These are phyloP conservation scores for Globisporangium sylvaticum DNA, from an alignment of 352 stramenopile genomes.

Conservation along the genomic window DNA sequence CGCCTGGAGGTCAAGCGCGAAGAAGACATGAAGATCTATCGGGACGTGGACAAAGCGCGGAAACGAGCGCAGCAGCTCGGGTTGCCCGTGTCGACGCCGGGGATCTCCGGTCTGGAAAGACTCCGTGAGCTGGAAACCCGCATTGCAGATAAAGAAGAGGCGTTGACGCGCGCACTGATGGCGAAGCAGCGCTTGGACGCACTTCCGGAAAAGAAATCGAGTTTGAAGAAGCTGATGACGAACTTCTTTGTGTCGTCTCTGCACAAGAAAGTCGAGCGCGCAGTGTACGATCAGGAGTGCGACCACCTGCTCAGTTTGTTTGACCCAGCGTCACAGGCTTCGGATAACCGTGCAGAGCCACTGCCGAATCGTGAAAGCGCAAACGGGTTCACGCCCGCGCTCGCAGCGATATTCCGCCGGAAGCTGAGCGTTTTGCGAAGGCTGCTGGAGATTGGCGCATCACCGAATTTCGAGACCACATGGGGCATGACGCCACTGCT, in stretches of 20 bases:
- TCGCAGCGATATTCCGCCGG: conserved; percentile 40
- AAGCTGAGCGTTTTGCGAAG: conserved; percentile 33
- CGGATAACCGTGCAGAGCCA: background rate
- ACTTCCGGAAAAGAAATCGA: conserved; percentile 29
- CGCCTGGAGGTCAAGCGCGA: conserved; percentile 28
- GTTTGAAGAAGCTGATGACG: conserved; percentile 28
- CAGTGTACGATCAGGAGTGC: conserved; percentile 37
- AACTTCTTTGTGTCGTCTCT: conserved; percentile 27
- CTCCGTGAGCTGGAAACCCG: conserved; percentile 29
- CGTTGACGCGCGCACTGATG: conserved; percentile 18
- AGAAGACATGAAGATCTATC: conserved; percentile 34
- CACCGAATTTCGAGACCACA: conserved; percentile 34
- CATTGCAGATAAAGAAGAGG: conserved; percentile 31
- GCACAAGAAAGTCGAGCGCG: conserved; percentile 42
- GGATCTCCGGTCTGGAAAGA: conserved; percentile 23
- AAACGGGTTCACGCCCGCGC: conserved; percentile 49
- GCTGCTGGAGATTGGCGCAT: conserved; percentile 48
- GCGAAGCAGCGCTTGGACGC: conserved; percentile 43
- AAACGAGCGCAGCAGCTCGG: conserved; percentile 29
- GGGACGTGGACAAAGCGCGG: conserved; percentile 20
- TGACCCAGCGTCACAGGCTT: conserved; percentile 10
- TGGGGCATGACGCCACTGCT: conserved; percentile 52
- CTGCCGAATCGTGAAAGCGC: conserved; percentile 51
- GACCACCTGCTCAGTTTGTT: conserved; percentile 40
- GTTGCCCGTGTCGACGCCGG: conserved; percentile 30